Base-by-base conservation (phyloP, 306 rosid species). In the Argentina anserina region DNA sequence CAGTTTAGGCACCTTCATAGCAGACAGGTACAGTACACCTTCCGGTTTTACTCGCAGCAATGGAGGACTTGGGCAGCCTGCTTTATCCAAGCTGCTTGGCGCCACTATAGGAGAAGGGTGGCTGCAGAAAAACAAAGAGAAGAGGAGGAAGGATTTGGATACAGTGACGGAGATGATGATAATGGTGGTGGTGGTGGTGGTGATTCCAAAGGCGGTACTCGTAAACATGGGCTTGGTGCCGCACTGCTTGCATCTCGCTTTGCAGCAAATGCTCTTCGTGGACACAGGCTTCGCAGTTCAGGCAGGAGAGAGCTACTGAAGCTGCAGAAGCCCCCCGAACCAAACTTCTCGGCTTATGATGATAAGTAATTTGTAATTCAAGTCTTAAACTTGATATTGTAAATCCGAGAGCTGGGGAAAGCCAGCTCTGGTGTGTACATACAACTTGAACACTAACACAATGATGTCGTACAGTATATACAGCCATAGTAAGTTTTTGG, bases 61-160 rank as follows among this genome's bases (percentile, higher is more conserved):
- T 93, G 98, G 98, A 77, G 98, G 75, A 90, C 98, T 0, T 93
- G 97, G 98, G 97, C 94, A 25, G 85, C 98, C 11, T 79, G 83
- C 82, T 93, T 89, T 70, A 90, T 93, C 49, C 97, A 93, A 76
- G 86, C 97, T 5, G 90, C 94, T 0, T 93, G 97, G 97, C 80
- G 97, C 39, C 79, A 87, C 5, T 81, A 91, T 9, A 78, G 83
- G 82, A 77, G 97, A 70, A 87, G 73, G 67, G 9, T 47, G 8
- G 80, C 80, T 0, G 25, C 9, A 3, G 90, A 86, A 70, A 77
- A 64, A 1, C 77, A 79, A 21, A 83, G 64, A 62, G 88, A 79
- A 64, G 97, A 79, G 64, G 97, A 84, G 40, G 83, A 31, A 37
- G 76, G 65, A 2, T 74, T 15, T 25, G 81, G 66, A 1, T 66